A percentile compares a stretch with the other conserved stretches of the same genome.
Conservation (phyloP, 1,139 yeast genomes). For the Kluyveromyces marxianus region DNA sequence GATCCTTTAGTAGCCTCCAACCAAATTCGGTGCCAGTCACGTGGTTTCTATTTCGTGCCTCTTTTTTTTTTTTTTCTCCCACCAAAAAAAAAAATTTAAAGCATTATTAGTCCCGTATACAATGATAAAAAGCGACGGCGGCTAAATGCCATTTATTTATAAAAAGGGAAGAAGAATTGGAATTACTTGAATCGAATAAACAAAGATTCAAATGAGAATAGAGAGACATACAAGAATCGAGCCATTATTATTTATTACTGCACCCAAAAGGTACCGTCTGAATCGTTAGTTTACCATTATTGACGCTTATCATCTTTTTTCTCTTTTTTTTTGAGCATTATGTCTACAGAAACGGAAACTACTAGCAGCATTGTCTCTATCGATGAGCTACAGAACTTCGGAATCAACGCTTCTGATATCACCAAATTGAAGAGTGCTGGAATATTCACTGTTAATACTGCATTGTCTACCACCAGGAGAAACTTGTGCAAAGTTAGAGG, state of each 20-base stretch:
- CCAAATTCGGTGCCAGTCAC: too few relatives aligned
- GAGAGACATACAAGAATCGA: too few relatives aligned
- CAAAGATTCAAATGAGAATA: too few relatives aligned
- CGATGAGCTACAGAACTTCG: conserved; percentile 50
- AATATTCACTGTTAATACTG: conserved; percentile 46
- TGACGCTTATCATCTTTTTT: background rate
- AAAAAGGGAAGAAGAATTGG: too few relatives aligned
- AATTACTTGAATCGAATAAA: too few relatives aligned
- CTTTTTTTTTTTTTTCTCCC: background rate
- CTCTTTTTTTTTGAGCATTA: background rate
- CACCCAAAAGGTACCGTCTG: background rate
- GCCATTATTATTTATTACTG: too few relatives aligned
- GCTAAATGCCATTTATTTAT: too few relatives aligned
- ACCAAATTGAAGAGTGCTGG: conserved; percentile 47
- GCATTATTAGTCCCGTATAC: too few relatives aligned
- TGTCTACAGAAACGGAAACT: conserved; percentile 14
- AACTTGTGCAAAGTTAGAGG: conserved; percentile 48
- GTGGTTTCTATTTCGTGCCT: background rate
- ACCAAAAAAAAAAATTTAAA: background rate
- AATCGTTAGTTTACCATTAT: background rate
- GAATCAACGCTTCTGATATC: conserved; percentile 53
- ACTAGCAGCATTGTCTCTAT: conserved; percentile 32
- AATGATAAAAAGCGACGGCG: too few relatives aligned
- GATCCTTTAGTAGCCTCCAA: too few relatives aligned
- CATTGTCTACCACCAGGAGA: conserved; percentile 47